Conservation (phyloP, 768 basidiomycete genomes). For the Suillus weaverae region DNA sequence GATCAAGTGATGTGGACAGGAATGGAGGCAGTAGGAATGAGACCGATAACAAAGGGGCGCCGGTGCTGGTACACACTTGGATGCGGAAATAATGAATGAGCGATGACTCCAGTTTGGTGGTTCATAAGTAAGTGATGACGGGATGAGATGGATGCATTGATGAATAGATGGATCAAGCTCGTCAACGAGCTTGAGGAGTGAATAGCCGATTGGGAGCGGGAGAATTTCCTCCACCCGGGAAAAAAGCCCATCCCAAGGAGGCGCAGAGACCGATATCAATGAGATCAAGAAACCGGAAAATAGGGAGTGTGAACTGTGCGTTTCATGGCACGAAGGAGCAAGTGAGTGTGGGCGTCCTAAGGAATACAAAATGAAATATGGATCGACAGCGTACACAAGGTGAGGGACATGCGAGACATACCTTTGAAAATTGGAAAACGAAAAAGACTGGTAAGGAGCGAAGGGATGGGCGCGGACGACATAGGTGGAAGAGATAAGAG, state of each 20-base stretch:
- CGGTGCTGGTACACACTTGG: no score
- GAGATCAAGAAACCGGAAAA: neutral
- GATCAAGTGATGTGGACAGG: no score
- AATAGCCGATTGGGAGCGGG: constrained; percentile 9
- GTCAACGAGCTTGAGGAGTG: neutral
- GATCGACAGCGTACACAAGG: neutral
- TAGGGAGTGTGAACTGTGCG: constrained; percentile 2
- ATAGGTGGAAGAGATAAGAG: neutral
- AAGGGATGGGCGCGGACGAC: neutral
- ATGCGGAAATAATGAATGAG: no score
- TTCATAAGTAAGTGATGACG: neutral
- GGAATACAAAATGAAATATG: neutral
- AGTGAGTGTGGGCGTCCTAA: neutral
- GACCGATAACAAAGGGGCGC: no score
- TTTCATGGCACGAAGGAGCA: constrained; percentile 8
- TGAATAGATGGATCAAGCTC: constrained; percentile 9
- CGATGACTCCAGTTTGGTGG: no score
- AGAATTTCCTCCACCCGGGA: neutral
- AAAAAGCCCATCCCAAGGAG: neutral
- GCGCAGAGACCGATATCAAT: neutral
- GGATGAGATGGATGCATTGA: neutral
- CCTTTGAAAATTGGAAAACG: constrained; percentile 10
- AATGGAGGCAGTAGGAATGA: no score
- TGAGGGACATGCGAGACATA: constrained; percentile 5
- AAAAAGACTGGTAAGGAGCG: neutral